phyloP scores from a whole-genome alignment of 2,329 filamentous ascomycete species.

The Calonectria pseudoreteaudii region DNA sequence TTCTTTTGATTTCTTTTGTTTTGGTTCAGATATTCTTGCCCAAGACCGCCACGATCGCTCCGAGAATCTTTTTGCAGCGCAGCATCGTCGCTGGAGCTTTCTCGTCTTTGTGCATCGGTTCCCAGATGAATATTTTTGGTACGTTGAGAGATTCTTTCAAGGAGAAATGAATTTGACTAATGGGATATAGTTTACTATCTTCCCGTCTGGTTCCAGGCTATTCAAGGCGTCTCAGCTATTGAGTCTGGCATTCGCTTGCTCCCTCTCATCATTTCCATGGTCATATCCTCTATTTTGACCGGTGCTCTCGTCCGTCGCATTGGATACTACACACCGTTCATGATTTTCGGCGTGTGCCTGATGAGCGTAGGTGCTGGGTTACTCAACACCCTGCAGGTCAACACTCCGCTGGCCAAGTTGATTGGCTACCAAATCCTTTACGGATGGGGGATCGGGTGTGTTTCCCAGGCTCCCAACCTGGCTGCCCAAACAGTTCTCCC shows the following conservation, averaged over 20 bases:
- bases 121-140: constrained; percentile 41
- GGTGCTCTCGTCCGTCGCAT: constrained; percentile 41
- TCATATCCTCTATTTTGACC: constrained; percentile 40
- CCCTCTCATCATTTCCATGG: constrained; percentile 43
- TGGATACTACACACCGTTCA: constrained; percentile 57
- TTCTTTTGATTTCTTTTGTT: constrained; percentile 57
- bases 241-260: constrained; percentile 45
- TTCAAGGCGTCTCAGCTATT: constrained; percentile 49
- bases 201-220: constrained; percentile 64
- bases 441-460: constrained; percentile 56
- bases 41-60: constrained; percentile 54
- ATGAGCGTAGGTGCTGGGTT: constrained; percentile 54
- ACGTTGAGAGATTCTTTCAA: not conserved
- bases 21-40: constrained; percentile 49
- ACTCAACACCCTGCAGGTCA: constrained; percentile 51
- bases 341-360: constrained; percentile 49
- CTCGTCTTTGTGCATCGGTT: constrained; percentile 38
- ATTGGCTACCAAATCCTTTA: constrained; percentile 52
- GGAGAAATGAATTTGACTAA: not conserved
- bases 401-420: constrained; percentile 33
- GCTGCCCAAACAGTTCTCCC: constrained; percentile 59
- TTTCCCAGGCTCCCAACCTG: constrained; percentile 57
- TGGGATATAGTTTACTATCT: constrained; percentile 54
- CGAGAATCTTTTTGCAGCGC: constrained; percentile 54
- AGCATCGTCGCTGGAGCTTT: constrained; percentile 51